phyloP scores from a whole-genome alignment of 2,329 filamentous ascomycete genomes.

The Neonectria neomacrospora region DNA sequence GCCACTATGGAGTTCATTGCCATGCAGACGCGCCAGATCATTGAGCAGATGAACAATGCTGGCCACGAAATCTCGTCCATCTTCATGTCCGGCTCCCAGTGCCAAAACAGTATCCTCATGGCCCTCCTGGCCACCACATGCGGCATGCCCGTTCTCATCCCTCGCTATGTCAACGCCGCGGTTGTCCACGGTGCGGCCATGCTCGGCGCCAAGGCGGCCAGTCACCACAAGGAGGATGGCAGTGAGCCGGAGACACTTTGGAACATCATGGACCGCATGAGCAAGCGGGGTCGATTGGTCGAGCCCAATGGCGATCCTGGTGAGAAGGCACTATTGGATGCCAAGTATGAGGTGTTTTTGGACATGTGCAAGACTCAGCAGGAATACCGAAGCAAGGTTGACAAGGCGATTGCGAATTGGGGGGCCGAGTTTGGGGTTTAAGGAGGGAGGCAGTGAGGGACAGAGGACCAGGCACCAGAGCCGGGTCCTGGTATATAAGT shows the following conservation, averaged over 20 bases:
- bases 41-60: conserved; percentile 90
- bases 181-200: conserved; percentile 99
- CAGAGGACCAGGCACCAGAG: conserved; percentile 13
- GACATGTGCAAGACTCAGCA: conserved; percentile 91
- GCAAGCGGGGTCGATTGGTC: conserved; percentile 88
- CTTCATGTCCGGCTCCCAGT: conserved; percentile 99
- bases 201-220: conserved; percentile 97
- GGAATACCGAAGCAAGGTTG: conserved; percentile 81
- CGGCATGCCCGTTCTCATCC: conserved; percentile 91
- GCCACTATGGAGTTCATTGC: conserved; percentile 98
- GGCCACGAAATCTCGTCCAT: conserved; percentile 91
- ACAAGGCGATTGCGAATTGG: conserved; percentile 65
- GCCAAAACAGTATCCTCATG: conserved; percentile 95
- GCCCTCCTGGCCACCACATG: conserved; percentile 90
- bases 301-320: conserved; percentile 76
- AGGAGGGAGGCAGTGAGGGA: conserved; percentile 16
- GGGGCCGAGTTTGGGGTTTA: conserved; percentile 44
- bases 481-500: conserved; percentile 25
- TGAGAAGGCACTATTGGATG: conserved; percentile 82
- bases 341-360: conserved; percentile 96
- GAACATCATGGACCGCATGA: conserved; percentile 98
- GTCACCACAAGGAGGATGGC: conserved; percentile 70
- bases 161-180: conserved; percentile 91
- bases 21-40: conserved; percentile 94
- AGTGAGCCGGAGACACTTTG: conserved; percentile 89